Percentiles rank a stretch among this genome's conserved stretches.
phyloP scores from a whole-genome alignment of 2,329 filamentous ascomycete genomes.

The Sporothrix luriei region DNA sequence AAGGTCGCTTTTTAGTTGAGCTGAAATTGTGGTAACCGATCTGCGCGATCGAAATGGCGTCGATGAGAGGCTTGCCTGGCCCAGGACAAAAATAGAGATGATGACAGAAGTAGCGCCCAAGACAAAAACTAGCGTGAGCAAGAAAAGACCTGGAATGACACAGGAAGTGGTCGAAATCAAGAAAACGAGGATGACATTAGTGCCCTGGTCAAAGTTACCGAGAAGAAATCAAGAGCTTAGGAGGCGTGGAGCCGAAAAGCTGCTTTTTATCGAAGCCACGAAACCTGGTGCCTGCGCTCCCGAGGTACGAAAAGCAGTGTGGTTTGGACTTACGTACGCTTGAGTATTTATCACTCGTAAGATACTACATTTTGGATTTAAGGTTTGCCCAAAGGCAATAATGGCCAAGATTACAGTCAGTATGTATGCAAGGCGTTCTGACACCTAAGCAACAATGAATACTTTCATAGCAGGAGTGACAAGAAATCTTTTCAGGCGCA shows the following conservation, averaged over 20 bases:
- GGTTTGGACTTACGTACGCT: too few relatives aligned
- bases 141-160: slow-evolving; percentile 9
- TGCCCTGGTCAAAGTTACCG: neutral
- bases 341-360: too few relatives aligned
- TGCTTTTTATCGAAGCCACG: neutral
- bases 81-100: slow-evolving; percentile 14
- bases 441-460: too few relatives aligned
- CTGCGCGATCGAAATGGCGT: slow-evolving; percentile 24
- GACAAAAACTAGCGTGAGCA: slow-evolving; percentile 3
- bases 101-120: neutral
- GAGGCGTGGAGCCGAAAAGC: neutral
- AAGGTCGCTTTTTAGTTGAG: neutral
- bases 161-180: slow-evolving; percentile 6
- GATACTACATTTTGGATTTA: too few relatives aligned
- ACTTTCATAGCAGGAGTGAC: too few relatives aligned
- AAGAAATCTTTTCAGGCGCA: too few relatives aligned
- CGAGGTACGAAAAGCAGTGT: too few relatives aligned
- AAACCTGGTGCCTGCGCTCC: neutral
- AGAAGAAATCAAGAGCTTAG: slow-evolving; percentile 5
- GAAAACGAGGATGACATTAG: neutral
- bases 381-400: too few relatives aligned
- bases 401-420: too few relatives aligned
- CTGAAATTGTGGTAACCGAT: neutral
- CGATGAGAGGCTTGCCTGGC: slow-evolving; percentile 5
- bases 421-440: too few relatives aligned